Evolutionary conservation across 257 asterid species (phyloP).

Genomic region (Nicotiana obtusifolia): DNA sequence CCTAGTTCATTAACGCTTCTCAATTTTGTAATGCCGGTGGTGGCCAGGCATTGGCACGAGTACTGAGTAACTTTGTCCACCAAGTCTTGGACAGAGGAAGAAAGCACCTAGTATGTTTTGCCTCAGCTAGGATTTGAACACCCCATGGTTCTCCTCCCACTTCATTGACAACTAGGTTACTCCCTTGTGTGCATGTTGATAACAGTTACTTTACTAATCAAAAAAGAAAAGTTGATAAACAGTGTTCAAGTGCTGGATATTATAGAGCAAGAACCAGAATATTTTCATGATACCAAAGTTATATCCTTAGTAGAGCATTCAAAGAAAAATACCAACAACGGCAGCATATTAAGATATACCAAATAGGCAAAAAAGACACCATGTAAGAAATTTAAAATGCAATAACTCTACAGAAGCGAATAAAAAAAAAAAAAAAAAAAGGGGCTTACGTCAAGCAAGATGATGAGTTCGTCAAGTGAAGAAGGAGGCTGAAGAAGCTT

Average conservation of each 20-base stretch:
- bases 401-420: background rate
- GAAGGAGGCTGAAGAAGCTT: constrained; percentile 61
- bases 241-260: background rate
- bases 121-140: too few species aligned
- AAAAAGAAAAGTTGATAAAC: background rate
- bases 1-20: background rate
- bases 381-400: background rate
- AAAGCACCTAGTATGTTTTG: too few species aligned
- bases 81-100: too few species aligned
- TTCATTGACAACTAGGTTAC: too few species aligned
- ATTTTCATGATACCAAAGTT: background rate
- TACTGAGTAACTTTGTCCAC: too few species aligned
- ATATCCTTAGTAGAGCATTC: background rate
- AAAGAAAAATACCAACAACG: background rate
- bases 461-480: constrained; percentile 53
- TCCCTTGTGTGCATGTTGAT: too few species aligned
- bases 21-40: background rate
- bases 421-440: background rate
- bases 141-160: too few species aligned
- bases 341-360: background rate
- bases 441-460: constrained; percentile 75
- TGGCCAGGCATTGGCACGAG: too few species aligned
- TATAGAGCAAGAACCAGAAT: background rate
- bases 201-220: background rate
- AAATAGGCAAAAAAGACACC: background rate